These are phyloP conservation scores for Leccinum fallax DNA, from an alignment of 1,284 basidiomycete genomes.

Conservation along the genomic window DNA sequence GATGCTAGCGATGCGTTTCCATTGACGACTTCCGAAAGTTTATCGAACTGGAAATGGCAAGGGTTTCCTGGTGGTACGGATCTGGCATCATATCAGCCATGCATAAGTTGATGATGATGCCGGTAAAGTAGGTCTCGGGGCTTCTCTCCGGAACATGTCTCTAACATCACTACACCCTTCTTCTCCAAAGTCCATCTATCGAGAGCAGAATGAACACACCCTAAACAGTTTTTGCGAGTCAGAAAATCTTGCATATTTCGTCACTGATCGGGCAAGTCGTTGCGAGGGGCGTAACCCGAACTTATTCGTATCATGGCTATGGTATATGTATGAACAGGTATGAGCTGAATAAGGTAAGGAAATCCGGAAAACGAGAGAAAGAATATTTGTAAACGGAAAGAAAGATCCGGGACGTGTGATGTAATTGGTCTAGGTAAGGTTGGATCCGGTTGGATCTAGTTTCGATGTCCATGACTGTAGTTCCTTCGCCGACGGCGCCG, in stretches of 20 bases:
- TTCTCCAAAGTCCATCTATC: slow-evolving; percentile 18
- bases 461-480: slow-evolving; percentile 81
- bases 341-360: slow-evolving; percentile 27
- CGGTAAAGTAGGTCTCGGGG: slow-evolving; percentile 15
- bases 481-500: slow-evolving; percentile 79
- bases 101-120: slow-evolving; percentile 7
- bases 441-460: slow-evolving; percentile 73
- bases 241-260: slow-evolving; percentile 4
- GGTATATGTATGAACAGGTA: slow-evolving; percentile 31
- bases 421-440: slow-evolving; percentile 38
- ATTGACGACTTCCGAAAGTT: slow-evolving; percentile 3
- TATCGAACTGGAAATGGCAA: slow-evolving; percentile 10
- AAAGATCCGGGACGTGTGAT: background rate
- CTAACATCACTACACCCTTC: slow-evolving; percentile 6
- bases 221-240: background rate
- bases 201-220: background rate
- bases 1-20: background rate
- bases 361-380: slow-evolving; percentile 1
- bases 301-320: slow-evolving; percentile 21
- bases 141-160: slow-evolving; percentile 6
- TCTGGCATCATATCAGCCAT: background rate
- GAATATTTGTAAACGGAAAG: slow-evolving; percentile 7
- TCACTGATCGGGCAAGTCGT: slow-evolving; percentile 5
- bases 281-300: slow-evolving; percentile 16
- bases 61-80: background rate